Evolutionary conservation across 2,329 filamentous ascomycete species (phyloP), one percentile per base, ranked within the genome.

Genomic region (Alternaria longipes): DNA sequence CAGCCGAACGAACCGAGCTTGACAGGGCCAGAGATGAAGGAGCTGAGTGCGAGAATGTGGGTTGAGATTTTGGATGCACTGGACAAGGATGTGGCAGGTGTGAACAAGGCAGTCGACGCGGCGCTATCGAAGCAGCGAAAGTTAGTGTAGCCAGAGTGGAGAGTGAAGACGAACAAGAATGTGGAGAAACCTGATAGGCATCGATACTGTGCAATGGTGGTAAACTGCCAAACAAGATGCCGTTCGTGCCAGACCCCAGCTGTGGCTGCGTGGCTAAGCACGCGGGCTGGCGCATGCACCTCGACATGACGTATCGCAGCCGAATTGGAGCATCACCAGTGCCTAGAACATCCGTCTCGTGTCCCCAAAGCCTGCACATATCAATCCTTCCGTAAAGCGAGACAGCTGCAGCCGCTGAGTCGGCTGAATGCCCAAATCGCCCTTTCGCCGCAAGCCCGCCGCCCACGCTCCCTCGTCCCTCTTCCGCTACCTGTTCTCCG

Each of bases 401-500:
- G 59, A 45, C 56, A 57, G 55, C 61, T 62, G 60, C 62, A 51
- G 57, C 61, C 58, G 38, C 53, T 51, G 42, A 54, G 53, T 51
- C 53, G 62, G 58, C 71, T 76, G 73, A 63, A 78, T 78, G 75
- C 74, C 75, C 64, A 73, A 73, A 59, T 69, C 68, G 56, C 68
- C 64, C 44, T 70, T 73, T 47, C 74, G 69, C 61, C 73, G 70
- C 63, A 75, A 73, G 68, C 69, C 72, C 52, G 65, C 64, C 57
- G 60, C 71, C 60, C 72, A 73, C 72, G 67, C 72, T 62, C 59
- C 71, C 54, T 71, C 70, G 38, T 78, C 75, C 20, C 71, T 91
- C 64, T 76, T 93, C 51, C 86, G 89, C 69, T 89, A 88, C 76
- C 83, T 94, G 63, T 89, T 93, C 71, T 90, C 72, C 87, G 90